Conservation (phyloP, 1,284 basidiomycete species). For the Pisolithus thermaeus region DNA sequence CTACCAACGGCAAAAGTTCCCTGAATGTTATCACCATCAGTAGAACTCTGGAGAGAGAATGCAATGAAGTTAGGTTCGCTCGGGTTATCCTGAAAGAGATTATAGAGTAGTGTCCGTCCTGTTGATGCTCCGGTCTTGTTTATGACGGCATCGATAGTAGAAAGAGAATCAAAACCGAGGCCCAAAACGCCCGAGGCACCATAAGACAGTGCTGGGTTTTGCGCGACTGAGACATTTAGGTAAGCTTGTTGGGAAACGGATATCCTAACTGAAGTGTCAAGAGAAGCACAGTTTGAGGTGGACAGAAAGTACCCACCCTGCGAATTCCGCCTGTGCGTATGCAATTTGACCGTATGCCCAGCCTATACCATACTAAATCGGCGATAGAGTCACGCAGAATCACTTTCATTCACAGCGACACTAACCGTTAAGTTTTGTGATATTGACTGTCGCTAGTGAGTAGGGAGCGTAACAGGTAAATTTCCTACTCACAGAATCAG, state of each 20-base stretch:
- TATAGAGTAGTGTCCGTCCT: slow-evolving; percentile 68
- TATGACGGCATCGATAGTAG: slow-evolving; percentile 55
- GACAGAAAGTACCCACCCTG: slow-evolving; percentile 42
- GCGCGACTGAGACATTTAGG: slow-evolving; percentile 52
- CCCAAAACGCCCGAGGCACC: slow-evolving; percentile 70
- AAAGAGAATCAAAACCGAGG: slow-evolving; percentile 73
- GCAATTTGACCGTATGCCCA: slow-evolving; percentile 63
- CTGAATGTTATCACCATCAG: slow-evolving; percentile 47
- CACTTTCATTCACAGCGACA: background rate
- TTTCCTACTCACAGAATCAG: slow-evolving; percentile 43
- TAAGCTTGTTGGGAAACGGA: slow-evolving; percentile 60
- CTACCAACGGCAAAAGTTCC: slow-evolving; percentile 67
- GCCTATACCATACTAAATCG: slow-evolving; percentile 65
- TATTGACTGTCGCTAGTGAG: slow-evolving; percentile 30
- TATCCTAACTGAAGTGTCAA: slow-evolving; percentile 39
- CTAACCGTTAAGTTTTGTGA: slow-evolving; percentile 58
- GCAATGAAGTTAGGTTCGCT: slow-evolving; percentile 72
- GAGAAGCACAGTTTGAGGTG: slow-evolving; percentile 4
- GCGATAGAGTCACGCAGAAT: slow-evolving; percentile 4
- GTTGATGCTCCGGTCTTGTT: slow-evolving; percentile 50
- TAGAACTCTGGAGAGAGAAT: slow-evolving; percentile 59
- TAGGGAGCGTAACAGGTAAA: background rate
- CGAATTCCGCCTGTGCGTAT: slow-evolving; percentile 58
- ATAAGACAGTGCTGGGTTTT: slow-evolving; percentile 67
- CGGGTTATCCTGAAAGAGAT: slow-evolving; percentile 63